Base-by-base conservation (phyloP, 345 rosid species). In the Lepidium didymum region DNA sequence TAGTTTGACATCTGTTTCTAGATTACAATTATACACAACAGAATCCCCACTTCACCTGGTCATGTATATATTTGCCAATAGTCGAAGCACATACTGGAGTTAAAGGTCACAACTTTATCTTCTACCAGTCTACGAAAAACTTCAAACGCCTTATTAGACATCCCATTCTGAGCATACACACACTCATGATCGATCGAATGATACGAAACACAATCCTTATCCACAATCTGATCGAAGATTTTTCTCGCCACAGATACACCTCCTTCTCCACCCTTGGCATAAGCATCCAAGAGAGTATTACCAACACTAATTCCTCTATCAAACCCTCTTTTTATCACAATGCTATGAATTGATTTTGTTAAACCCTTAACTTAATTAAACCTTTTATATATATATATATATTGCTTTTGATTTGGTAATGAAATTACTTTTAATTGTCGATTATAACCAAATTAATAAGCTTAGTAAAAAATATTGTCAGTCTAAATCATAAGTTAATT, bases 271-370 rank as follows among this genome's bases (percentile, higher is more conserved):
- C 81, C 76, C 65, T 88, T 92, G 1, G 96, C 96, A 77, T 89
- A 89, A 25, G 92, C 96, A 70, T 84, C 96, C 56, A 89, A 75
- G 51, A 92, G 75, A 62, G 86, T 81, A 72, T 92, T 89, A 62
- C 81, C 87, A 55, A 89, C 85, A 27, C 81, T 80, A 10, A 82
- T 72, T 56, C 75, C 81, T 21, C 31, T 55, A 71, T 82, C 82
- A 70, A 90, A 84, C 9, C 9, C 96, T 60, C 67, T 83, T 75
- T 87, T 86, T 33, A 85, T 47, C 61, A 81, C 82, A 63, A 86
- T 69, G 9, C 86, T 84, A 72, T 90, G 96, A 63, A 80, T 52
- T 16, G 81, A 84, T 76, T 83, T 81, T 15, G 83, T 85, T 68
- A 80, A 78, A 18, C 81, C 82, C 61, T 77, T 77, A 27, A 43